Evolutionary conservation across 331 rosid species (phyloP), one percentile per base, ranked within the genome.

Genomic region (Quercus phellos): DNA sequence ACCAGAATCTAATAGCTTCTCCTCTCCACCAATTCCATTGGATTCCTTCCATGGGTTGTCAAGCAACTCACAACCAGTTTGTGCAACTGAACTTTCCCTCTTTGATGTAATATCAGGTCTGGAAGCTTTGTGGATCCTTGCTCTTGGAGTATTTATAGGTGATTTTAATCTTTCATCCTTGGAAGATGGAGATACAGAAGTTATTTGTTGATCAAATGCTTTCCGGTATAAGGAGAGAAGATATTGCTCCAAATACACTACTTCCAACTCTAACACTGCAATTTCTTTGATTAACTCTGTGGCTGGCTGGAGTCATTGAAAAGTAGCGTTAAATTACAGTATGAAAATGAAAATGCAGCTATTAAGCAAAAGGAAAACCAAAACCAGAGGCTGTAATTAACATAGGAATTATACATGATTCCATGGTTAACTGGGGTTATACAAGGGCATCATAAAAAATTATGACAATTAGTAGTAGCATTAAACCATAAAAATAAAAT

Each of bases 151-250:
- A 59, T 79, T 76, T 68, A 24, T 18, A 70, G 89, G 86, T 27
- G 81, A 74, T 74, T 90, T 86, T 32, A 54, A 68, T 63, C 71
- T 84, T 76, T 84, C 89, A 73, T 84, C 90, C 77, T 85, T 89
- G 74, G 84, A 72, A 72, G 88, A 55, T 16, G 87, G 95, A 82
- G 95, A 85, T 17, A 74, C 77, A 26, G 87, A 82, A 73, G 92
- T 77, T 70, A 82, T 14, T 78, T 88, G 89, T 69, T 85, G 96
- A 84, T 95, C 94, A 77, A 93, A 93, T 63, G 97, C 97, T 82
- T 83, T 89, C n/a, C 96, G 93, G 80, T 94, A 92, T 77, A 90
- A 78, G 11, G 94, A 88, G 71, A 94, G 97, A 81, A 92, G 97
- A 80, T 90, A 90, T 30, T 94, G 97, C 72, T 92, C 96, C 89